Evolutionary conservation across 169 alveolate species (phyloP), one percentile per base, ranked within the genome.

Genomic region (Hepatocystis sp.): DNA sequence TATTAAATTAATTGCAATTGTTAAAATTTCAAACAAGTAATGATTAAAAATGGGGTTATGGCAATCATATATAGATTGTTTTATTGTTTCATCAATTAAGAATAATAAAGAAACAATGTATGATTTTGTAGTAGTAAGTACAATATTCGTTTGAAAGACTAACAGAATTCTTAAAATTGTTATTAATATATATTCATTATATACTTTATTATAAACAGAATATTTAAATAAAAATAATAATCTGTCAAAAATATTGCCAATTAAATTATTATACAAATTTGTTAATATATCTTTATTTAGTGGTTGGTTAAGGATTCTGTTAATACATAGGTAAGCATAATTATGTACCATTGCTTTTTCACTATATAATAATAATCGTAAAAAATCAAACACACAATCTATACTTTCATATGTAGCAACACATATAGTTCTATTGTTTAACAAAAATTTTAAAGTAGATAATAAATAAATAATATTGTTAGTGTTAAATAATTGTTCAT

Each of bases 1-100:
- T 23, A 56, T 89, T 28, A 92, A 68, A 13, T 90, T 86, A 8
- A 90, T 85, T 34, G 90, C 34, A 0, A 90, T 15, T 2, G 94
- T 85, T 17, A 92, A 85, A 8, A 91, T 84, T 85, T 94, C 97
- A 85, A 93, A 94, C 1, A 94, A 61, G 64, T 90, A 93, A 85
- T 94, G 97, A 71, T 94, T 94, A 84, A 91, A 94, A 0, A 92
- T 51, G 0, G 97, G 97, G 67, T 94, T 94, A 17, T 91, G 93
- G 0, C 96, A 93, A 65, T 93, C 94, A 56, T 93, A 93, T 0
- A 91, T 78, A n/a, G 91, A 93, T 32, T 21, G n/a, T 84, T 92
- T 92, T 0, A 92, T 92, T 0, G 64, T 71, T 11, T 42, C 40
- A 10, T 71, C 86, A 5, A 71, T 47, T 7, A n/a, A n/a, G n/a